phyloP scores from a whole-genome alignment of 2,329 filamentous ascomycete genomes.

The Cladophialophora chaetospira region DNA sequence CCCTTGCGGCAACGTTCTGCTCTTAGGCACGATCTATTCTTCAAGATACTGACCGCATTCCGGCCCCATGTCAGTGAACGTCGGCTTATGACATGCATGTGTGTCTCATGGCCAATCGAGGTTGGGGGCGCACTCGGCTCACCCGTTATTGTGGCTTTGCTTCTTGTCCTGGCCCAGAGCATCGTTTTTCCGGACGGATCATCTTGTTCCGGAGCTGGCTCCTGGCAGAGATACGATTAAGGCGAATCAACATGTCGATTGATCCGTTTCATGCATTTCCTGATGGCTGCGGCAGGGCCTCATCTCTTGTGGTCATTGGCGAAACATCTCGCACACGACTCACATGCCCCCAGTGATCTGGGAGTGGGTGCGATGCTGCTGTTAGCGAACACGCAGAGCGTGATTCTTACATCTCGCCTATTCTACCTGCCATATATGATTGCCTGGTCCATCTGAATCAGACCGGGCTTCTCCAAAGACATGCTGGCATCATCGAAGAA shows the following conservation, averaged over 20 bases:
- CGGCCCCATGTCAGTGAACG: not conserved
- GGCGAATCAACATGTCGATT: not conserved
- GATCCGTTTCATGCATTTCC: not conserved
- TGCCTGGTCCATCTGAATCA: not conserved
- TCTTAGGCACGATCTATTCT: slow-evolving; percentile 4
- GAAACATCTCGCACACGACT: not conserved
- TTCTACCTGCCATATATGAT: not conserved
- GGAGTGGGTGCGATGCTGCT: not conserved
- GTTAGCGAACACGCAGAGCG: slow-evolving; percentile 4
- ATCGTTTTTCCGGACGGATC: slow-evolving; percentile 3
- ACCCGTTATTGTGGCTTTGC: not conserved
- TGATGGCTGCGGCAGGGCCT: not conserved
- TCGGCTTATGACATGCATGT: slow-evolving; percentile 5
- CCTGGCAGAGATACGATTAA: not conserved
- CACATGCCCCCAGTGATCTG: not conserved
- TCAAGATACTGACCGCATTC: not conserved
- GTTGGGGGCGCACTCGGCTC: not conserved
- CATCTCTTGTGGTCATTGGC: not conserved
- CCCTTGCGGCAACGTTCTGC: not conserved
- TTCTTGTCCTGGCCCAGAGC: not conserved
- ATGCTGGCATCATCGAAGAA: not conserved
- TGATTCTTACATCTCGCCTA: not conserved
- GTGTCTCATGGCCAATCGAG: not conserved
- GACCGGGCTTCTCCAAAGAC: not conserved
- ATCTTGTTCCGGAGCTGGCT: slow-evolving; percentile 5